A percentile compares a stretch with the other conserved stretches of the same genome.
Evolutionary conservation across 495 filamentous ascomycete genomes (phyloP).

Genomic region (Sordaria brevicollis): DNA sequence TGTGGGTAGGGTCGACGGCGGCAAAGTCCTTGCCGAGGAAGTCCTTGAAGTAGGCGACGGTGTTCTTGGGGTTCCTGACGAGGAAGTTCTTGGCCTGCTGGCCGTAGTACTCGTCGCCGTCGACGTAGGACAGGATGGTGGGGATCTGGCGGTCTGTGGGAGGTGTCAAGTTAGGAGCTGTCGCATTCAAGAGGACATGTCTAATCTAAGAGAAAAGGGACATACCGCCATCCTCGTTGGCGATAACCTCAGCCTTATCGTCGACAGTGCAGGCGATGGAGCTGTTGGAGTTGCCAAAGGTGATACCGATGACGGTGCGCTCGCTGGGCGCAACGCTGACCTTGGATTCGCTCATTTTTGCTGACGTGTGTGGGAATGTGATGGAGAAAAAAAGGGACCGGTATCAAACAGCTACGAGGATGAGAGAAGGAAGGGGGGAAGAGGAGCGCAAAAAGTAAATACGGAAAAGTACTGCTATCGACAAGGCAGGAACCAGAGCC

Average conservation of each 20-base stretch:
- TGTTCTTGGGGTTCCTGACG: constrained; percentile 84
- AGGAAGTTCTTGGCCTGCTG: constrained; percentile 89
- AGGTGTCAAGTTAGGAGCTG: background rate
- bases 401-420: background rate
- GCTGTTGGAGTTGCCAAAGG: constrained; percentile 96
- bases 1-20: constrained; percentile 90
- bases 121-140: constrained; percentile 84
- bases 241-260: constrained; percentile 93
- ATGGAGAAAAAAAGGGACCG: background rate
- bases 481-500: background rate
- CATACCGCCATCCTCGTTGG: constrained; percentile 96
- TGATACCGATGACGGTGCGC: constrained; percentile 81
- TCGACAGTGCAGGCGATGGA: constrained; percentile 89
- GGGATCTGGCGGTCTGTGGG: constrained; percentile 87
- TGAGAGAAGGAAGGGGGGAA: background rate
- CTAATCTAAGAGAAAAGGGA: background rate
- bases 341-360: constrained; percentile 29
- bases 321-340: constrained; percentile 43
- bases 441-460: background rate
- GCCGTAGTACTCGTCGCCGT: constrained; percentile 93
- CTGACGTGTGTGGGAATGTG: background rate
- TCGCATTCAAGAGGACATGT: constrained; percentile 3
- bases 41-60: constrained; percentile 90
- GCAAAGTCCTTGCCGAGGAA: constrained; percentile 92
- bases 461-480: background rate